A percentile compares a stretch with the other conserved stretches of the same genome.
These are phyloP conservation scores for Xylaria sp. DNA, from an alignment of 2,329 filamentous ascomycete genomes.

Conservation along the genomic window DNA sequence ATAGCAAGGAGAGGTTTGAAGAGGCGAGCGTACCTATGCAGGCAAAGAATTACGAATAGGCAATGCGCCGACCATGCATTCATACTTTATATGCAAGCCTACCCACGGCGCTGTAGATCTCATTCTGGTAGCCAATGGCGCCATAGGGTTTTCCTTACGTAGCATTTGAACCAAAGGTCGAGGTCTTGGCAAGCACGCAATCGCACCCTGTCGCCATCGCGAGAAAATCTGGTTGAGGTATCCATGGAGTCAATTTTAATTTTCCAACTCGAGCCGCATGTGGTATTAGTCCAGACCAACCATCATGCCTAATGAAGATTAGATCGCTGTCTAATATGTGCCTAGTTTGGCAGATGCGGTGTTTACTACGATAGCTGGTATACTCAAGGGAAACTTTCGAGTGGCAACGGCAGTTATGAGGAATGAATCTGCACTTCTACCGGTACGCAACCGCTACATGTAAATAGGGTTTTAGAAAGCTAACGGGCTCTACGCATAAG, in stretches of 20 bases:
- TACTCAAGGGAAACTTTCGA: neutral
- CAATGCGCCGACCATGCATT: slow-evolving; percentile 22
- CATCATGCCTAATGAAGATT: neutral
- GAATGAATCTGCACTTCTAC: neutral
- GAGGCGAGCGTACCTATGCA: slow-evolving; percentile 18
- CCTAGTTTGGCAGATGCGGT: neutral
- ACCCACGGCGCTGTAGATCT: slow-evolving; percentile 32
- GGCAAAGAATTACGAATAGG: neutral
- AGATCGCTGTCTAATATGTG: neutral
- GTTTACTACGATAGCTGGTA: neutral
- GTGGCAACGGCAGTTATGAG: neutral
- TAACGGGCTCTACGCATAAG: neutral
- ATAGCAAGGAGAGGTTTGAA: slow-evolving; percentile 4
- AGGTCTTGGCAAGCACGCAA: slow-evolving; percentile 47
- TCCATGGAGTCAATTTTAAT: slow-evolving; percentile 1
- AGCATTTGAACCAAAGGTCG: slow-evolving; percentile 28
- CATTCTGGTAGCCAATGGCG: slow-evolving; percentile 36
- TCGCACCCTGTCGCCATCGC: slow-evolving; percentile 36
- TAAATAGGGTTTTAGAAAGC: neutral
- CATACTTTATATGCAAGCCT: slow-evolving; percentile 28
- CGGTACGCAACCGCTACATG: no score
- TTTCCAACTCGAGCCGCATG: slow-evolving; percentile 24
- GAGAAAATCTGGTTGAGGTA: slow-evolving; percentile 13
- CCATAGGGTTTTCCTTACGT: slow-evolving; percentile 39
- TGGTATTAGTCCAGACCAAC: neutral